A percentile compares a stretch with the other conserved stretches of the same genome.
Conservation (phyloP, 148 eudicot species). For the Simmondsia chinensis region DNA sequence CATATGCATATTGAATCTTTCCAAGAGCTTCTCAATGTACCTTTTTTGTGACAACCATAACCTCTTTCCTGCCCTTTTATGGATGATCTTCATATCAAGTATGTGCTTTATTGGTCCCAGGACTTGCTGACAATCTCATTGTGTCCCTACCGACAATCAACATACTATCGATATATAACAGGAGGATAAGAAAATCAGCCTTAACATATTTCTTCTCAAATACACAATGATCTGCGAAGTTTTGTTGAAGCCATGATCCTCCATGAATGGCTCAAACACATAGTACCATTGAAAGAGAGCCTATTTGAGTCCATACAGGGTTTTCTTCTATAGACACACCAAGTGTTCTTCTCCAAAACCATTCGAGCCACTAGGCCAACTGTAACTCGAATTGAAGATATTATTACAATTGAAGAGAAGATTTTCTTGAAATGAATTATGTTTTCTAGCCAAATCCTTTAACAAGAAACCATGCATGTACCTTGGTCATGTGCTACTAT, state of each 20-base stretch:
- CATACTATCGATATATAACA: no score
- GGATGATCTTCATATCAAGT: no score
- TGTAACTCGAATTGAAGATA: slow-evolving; percentile 5
- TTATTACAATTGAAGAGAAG: not conserved
- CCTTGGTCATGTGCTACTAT: not conserved
- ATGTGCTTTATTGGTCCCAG: no score
- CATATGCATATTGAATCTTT: no score
- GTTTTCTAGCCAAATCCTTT: slow-evolving; percentile 14
- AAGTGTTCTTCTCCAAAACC: slow-evolving; percentile 1
- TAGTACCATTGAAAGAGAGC: slow-evolving; percentile 1
- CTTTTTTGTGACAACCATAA: no score
- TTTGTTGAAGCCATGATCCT: not conserved
- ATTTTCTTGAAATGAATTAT: slow-evolving; percentile 10
- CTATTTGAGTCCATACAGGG: slow-evolving; percentile 10
- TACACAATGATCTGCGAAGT: slow-evolving; percentile 3
- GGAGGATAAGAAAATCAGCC: slow-evolving; percentile 4
- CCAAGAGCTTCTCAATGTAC: no score
- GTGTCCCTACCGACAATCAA: no score
- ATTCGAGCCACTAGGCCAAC: slow-evolving; percentile 6
- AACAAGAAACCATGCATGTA: slow-evolving; percentile 11
- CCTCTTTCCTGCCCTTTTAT: no score
- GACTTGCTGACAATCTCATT: no score
- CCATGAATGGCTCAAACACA: slow-evolving; percentile 11
- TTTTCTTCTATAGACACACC: not conserved
- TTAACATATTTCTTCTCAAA: not conserved